Evolutionary conservation across 768 basidiomycete species (phyloP).

Genomic region (Lentinus tigrinus): DNA sequence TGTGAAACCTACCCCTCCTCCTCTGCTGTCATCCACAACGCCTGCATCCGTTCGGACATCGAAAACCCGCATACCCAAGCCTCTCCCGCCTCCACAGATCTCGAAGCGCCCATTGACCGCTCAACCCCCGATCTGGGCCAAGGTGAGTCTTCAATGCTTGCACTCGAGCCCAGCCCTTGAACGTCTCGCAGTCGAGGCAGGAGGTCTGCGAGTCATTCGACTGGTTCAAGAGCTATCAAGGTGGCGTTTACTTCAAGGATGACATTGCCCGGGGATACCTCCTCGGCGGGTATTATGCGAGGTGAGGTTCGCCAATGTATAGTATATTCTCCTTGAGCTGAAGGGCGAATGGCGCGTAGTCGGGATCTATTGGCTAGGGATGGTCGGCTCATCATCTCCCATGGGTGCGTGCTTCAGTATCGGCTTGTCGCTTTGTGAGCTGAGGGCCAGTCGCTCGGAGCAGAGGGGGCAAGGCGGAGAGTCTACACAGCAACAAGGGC

Average conservation of each 20-base stretch:
- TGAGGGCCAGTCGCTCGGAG: not conserved
- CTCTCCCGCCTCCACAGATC: not conserved
- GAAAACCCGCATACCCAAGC: not conserved
- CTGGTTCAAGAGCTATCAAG: conserved; percentile 75
- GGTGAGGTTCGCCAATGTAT: conserved; percentile 38
- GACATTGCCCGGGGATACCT: conserved; percentile 74
- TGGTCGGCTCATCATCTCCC: conserved; percentile 77
- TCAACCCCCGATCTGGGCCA: conserved; percentile 44
- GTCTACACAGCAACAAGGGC: conserved; percentile 44
- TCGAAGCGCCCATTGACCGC: conserved; percentile 17
- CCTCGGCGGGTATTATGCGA: conserved; percentile 66
- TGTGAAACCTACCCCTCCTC: too few relatives aligned
- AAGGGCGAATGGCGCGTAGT: conserved; percentile 35
- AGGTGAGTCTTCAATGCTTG: conserved; percentile 30
- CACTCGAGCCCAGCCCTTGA: not conserved
- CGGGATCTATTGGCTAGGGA: conserved; percentile 65
- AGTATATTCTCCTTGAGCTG: not conserved
- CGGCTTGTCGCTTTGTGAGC: too few relatives aligned
- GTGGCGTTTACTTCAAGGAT: conserved; percentile 69
- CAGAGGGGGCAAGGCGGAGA: conserved; percentile 72
- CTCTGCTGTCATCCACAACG: not conserved
- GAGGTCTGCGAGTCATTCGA: conserved; percentile 81
- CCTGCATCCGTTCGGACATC: not conserved
- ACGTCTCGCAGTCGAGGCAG: conserved; percentile 61
- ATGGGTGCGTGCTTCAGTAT: conserved; percentile 56